Base-by-base conservation (phyloP, 1,139 yeast species). In the Ogataea hybrid region DNA sequence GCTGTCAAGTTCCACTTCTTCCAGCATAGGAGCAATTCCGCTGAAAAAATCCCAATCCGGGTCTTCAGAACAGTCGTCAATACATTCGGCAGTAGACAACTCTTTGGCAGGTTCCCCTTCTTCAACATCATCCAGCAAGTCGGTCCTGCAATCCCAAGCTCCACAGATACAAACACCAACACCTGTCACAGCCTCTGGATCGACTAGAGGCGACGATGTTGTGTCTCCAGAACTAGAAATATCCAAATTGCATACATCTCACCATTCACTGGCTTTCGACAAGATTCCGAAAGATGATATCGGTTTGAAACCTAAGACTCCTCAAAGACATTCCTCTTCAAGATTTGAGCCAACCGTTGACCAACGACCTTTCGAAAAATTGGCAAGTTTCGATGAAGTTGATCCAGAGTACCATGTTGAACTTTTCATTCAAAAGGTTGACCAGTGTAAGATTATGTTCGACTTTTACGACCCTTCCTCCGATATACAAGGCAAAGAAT, bases 391-490 rank as follows among this genome's bases (percentile, higher is more conserved):
- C 60, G 94, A 88, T 54, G 97, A 90, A 57, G 96, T 92, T 16
- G 78, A 87, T 17, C 87, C 94, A 2, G 89, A 84, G 51, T 92
- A 86, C 59, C 89, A 89, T 54, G 78, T 83, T 38, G 84, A 84
- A 28, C 73, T 92, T 52, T 92, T 92, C 59, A 68, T 90, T 42
- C 85, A 84, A 56, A 92, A 92, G 59, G 81, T 90, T 44, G 96
- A 89, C 57, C 98, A 94, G 66, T 92, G 98, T 70, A 88, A 87
- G 62, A 81, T 89, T 32, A 80, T 92, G 71, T 92, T 92, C 68
- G 97, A 92, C 67, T 92, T 92, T 61, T 79, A 81, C 58, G 97
- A 92, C 64, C 96, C 97, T 6, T 84, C 96, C 10, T 81, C 82
- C 46, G 97, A 92, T 64, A 79, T 89, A 43, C 79, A 86, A 56